phyloP scores from a whole-genome alignment of 2,329 filamentous ascomycete genomes.

The Hymenotorrendiella dingleyae region DNA sequence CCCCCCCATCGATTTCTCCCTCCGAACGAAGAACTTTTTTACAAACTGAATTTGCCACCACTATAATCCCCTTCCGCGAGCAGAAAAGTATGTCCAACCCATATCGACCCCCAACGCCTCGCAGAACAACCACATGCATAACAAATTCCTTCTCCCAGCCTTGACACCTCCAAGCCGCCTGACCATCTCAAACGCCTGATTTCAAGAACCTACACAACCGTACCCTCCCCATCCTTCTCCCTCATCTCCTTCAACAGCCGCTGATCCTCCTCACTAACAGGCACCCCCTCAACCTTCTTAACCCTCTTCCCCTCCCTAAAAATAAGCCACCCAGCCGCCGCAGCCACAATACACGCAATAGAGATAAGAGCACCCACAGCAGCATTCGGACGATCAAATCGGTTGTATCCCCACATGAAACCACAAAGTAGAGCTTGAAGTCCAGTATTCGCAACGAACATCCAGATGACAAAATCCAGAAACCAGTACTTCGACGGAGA shows the following conservation, averaged over 20 bases:
- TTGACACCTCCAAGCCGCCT: too few species aligned
- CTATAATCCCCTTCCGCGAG: too few species aligned
- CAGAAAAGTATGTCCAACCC: too few species aligned
- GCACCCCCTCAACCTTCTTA: constrained; percentile 20
- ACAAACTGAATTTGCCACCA: too few species aligned
- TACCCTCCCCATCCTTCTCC: constrained; percentile 8
- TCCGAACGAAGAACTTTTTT: too few species aligned
- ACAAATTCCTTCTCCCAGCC: too few species aligned
- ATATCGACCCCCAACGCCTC: too few species aligned
- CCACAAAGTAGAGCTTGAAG: constrained; percentile 66
- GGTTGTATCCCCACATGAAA: constrained; percentile 76
- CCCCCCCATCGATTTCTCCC: too few species aligned
- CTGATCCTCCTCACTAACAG: constrained; percentile 18
- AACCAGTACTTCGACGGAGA: constrained; percentile 63
- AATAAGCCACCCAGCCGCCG: constrained; percentile 16
- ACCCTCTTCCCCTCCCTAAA: constrained; percentile 20
- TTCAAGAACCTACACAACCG: neutral
- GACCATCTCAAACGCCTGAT: neutral
- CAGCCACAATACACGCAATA: constrained; percentile 17
- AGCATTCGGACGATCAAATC: constrained; percentile 29
- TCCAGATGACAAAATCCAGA: constrained; percentile 70
- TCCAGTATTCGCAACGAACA: constrained; percentile 70
- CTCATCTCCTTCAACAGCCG: constrained; percentile 29
- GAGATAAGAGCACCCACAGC: constrained; percentile 16
- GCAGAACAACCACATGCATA: too few species aligned